A percentile compares a stretch with the other conserved stretches of the same genome.
phyloP scores from a whole-genome alignment of 2,329 filamentous ascomycete genomes.

The Emmonsia crescens region DNA sequence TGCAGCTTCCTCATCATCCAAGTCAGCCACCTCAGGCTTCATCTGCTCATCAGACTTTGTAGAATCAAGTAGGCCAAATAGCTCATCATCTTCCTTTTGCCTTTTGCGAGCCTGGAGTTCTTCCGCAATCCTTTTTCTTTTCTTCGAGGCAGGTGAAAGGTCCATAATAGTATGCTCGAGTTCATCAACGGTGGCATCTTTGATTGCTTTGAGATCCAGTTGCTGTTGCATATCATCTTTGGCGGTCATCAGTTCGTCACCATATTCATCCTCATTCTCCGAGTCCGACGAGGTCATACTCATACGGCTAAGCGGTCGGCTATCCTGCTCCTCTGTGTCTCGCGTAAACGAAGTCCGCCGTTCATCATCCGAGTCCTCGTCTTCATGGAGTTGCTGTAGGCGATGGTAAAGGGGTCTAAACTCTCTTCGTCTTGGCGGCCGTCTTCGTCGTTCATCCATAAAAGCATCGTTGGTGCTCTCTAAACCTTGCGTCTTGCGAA shows the following conservation, averaged over 20 bases:
- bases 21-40: constrained; percentile 39
- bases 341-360: constrained; percentile 53
- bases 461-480: constrained; percentile 53
- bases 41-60: constrained; percentile 34
- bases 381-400: constrained; percentile 62
- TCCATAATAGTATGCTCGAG: constrained; percentile 17
- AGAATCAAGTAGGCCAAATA: constrained; percentile 51
- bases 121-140: constrained; percentile 24
- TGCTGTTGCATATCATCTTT: constrained; percentile 17
- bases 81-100: constrained; percentile 72
- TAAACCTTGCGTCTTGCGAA: constrained; percentile 54
- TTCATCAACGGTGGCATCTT: constrained; percentile 18
- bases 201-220: constrained; percentile 9
- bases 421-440: constrained; percentile 46
- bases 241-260: constrained; percentile 13
- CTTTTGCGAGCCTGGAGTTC: constrained; percentile 53
- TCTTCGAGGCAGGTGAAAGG: constrained; percentile 10
- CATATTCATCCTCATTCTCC: constrained; percentile 41
- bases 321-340: constrained; percentile 80
- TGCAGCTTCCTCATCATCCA: constrained; percentile 34
- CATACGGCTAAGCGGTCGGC: constrained; percentile 63
- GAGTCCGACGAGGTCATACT: constrained; percentile 43
- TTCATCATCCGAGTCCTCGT: constrained; percentile 82
- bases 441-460: constrained; percentile 55
- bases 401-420: constrained; percentile 75